Conservation (phyloP, 805 yeast genomes). For the Candida odintsovae region DNA sequence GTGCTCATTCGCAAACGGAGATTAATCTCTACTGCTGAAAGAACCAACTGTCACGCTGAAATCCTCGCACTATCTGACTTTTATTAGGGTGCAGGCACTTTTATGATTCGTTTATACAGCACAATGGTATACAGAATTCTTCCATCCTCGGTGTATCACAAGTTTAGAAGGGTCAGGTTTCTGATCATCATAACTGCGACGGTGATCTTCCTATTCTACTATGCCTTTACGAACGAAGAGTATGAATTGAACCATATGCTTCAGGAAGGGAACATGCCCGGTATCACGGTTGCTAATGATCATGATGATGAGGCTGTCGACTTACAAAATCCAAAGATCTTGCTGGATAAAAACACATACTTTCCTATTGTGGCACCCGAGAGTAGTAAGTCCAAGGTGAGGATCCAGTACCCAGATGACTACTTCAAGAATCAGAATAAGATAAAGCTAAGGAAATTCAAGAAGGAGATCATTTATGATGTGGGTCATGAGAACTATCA, state of each 20-base stretch:
- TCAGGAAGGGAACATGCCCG: conserved; percentile 21
- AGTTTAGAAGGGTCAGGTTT: conserved; percentile 15
- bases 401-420: conserved; percentile 12
- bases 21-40: neutral
- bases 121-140: neutral
- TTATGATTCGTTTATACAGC: neutral
- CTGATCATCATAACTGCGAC: conserved; percentile 11
- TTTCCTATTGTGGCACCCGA: conserved; percentile 30
- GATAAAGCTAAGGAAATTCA: conserved; percentile 13
- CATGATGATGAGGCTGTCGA: neutral
- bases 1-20: neutral
- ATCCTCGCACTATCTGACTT: neutral
- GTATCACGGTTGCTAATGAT: conserved; percentile 10
- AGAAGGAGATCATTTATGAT: conserved; percentile 17
- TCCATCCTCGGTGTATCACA: conserved; percentile 6
- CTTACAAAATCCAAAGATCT: conserved; percentile 8
- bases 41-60: neutral
- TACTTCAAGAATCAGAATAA: conserved; percentile 18
- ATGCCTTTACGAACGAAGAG: conserved; percentile 23
- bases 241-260: conserved; percentile 18
- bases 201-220: conserved; percentile 20
- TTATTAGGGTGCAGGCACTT: neutral
- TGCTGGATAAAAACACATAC: conserved; percentile 32
- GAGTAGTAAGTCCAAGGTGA: conserved; percentile 7
- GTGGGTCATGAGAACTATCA: conserved; percentile 20